Evolutionary conservation across 2,329 filamentous ascomycete genomes (phyloP), one percentile per base, ranked within the genome.

Genomic region (Botrytis squamosa): DNA sequence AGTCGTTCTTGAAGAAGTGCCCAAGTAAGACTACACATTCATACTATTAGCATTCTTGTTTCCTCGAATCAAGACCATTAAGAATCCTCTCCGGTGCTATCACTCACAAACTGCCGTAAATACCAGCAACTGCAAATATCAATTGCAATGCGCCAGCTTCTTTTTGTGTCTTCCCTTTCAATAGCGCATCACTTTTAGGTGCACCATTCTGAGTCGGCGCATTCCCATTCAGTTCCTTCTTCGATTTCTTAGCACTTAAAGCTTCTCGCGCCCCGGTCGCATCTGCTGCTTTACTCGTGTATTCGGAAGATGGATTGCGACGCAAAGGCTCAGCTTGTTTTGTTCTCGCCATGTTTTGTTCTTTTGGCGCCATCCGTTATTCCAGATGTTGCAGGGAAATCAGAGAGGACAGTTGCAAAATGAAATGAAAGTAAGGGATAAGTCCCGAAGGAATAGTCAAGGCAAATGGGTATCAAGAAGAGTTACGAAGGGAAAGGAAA

Each of bases 1-100:
- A 99, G 93, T 80, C 96, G 94, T 84, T 99, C 96, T 86, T 99
- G 96, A 75, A 99, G 92, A 77, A 97, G 91, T 38, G 93, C 96
- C 96, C 96, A 99, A 49, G 95, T 97, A 71, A 99, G 85, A 85
- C 95, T 94, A 75, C 44, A 29, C 12, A 38, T 64, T 7, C n/a
- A 49, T 57, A 44, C 69, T 33, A 63, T 72, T 52, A 67, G 74
- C 44, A 70, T 29, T 42, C 20, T 49, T 62, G 16, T 38, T 22
- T 22, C 44, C 40, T 64, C 25, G 1, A 46, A 36, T 67, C 4
- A 7, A 52, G 16, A 14, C 36, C 9, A 22, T 68, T 40, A 8
- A n/a, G 8, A 42, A 25, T 55, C 36, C 10, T 10, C 49, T 57
- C 36, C 16, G 44, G 29, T 3, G n/a, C 38, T 42, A 2, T 36